These are phyloP conservation scores for Verruconis gallopava DNA, from an alignment of 2,329 filamentous ascomycete genomes.

Conservation along the genomic window DNA sequence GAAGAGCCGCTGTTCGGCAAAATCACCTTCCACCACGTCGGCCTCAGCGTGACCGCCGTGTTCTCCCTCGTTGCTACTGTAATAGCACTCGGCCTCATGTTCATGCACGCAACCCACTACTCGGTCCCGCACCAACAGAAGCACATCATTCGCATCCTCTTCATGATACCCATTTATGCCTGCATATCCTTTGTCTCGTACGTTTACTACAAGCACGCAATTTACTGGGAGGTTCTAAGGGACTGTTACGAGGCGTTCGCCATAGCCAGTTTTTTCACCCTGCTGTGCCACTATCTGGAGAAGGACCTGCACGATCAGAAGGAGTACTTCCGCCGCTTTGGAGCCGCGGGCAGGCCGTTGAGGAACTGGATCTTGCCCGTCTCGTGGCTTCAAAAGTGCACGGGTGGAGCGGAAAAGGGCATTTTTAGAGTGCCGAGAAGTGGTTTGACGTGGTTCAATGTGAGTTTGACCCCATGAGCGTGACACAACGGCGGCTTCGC, in stretches of 20 bases:
- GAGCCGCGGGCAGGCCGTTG: conserved; percentile 31
- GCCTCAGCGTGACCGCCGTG: conserved; percentile 39
- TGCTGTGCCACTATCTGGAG: conserved; percentile 70
- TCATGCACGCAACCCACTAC: conserved; percentile 47
- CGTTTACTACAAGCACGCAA: conserved; percentile 59
- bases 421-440: conserved; percentile 62
- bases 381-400: conserved; percentile 56
- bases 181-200: conserved; percentile 61
- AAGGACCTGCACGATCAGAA: conserved; percentile 71
- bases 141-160: conserved; percentile 72
- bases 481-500: too few species aligned
- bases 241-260: conserved; percentile 86
- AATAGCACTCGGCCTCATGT: conserved; percentile 41
- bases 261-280: conserved; percentile 73
- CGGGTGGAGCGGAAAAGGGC: conserved; percentile 51
- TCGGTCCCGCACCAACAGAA: conserved; percentile 46
- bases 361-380: conserved; percentile 62
- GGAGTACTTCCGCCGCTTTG: conserved; percentile 59
- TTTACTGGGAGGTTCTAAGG: conserved; percentile 70
- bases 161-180: conserved; percentile 77
- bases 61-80: conserved; percentile 40
- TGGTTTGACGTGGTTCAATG: conserved; percentile 82
- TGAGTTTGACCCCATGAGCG: conserved; percentile 20
- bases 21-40: conserved; percentile 44
- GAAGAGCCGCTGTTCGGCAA: conserved; percentile 40